These are phyloP conservation scores for Malus hybrid DNA, from an alignment of 331 rosid genomes.

Conservation along the genomic window DNA sequence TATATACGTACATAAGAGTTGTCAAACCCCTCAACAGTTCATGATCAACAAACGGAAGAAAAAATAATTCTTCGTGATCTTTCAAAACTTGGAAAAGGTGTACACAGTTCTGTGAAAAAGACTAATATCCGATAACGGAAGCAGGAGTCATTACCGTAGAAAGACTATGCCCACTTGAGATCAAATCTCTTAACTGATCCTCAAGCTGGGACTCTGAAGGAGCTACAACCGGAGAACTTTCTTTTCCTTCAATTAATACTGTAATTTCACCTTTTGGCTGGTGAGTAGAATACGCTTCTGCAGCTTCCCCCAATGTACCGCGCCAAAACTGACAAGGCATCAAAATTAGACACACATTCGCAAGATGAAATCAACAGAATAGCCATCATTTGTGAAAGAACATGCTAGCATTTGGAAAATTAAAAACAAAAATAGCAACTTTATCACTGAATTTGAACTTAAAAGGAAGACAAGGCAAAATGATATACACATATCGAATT, in stretches of 20 bases:
- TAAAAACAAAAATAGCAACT: background rate
- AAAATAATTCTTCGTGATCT: background rate
- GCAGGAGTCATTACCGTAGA: conserved; percentile 54
- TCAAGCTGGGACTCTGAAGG: conserved; percentile 74
- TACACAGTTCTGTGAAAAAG: too few relatives aligned
- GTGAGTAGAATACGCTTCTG: conserved; percentile 41
- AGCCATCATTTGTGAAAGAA: background rate
- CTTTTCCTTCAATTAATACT: conserved; percentile 60
- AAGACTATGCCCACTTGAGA: conserved; percentile 68
- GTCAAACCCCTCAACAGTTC: background rate
- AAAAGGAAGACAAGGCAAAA: background rate
- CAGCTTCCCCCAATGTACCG: conserved; percentile 74
- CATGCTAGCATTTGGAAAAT: background rate
- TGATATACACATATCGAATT: background rate
- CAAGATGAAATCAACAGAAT: background rate
- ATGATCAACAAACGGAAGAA: background rate
- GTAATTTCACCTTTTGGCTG: conserved; percentile 89
- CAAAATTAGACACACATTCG: conserved; percentile 9
- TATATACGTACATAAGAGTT: conserved; percentile 23
- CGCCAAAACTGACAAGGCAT: conserved; percentile 74
- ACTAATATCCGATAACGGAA: too few relatives aligned
- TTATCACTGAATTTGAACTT: background rate
- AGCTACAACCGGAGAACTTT: conserved; percentile 35
- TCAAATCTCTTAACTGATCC: conserved; percentile 53
- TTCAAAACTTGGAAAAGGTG: too few relatives aligned